Base-by-base conservation (phyloP, 306 rosid genomes). In the Ammopiptanthus mongolicus region DNA sequence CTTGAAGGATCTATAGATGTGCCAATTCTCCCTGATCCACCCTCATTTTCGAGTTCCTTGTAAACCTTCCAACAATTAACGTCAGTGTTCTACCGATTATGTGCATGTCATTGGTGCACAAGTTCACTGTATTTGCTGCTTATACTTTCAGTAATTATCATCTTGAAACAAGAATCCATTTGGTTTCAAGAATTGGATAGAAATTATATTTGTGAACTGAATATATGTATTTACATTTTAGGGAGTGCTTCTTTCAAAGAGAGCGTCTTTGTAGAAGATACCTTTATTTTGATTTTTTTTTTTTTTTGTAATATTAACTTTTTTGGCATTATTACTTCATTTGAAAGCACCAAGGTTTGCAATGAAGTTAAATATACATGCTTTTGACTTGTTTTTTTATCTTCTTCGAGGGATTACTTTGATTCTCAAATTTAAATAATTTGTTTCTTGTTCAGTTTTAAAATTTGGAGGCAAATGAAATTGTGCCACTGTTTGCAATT, bases 1-100 rank as follows among this genome's bases (percentile, higher is more conserved):
- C 78, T 73, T 17, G 50, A 78, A 69, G 82, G 76, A 50, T 44
- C 61, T 61, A 2, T 33, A 6, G 82, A 70, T 33, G 82, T 70
- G 1, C 53, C 77, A 10, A 2, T 5, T 8, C 72, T 65, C 8
- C 70, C 81, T 44, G 1, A 44, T 47, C 58, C 52, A 5, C n/a
- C 42, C 17, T 59, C 67, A 28, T 58, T 56, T 11, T 3, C 12
- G 15, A 37, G 39, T 56, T 21, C 15, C 14, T 6, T 56, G 47
- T 71, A 71, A 71, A 13, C 41, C 1, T 29, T 31, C 41, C 1
- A 37, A 37, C 3, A 15, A 33, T 8, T 4, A 55, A 48, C 1
- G n/a, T 15, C 5, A 47, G 18, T 47, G 19, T 8, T 66, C 5
- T 6, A 46, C 6, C 18, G 4, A 23, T 2, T 23, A 3, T 42